These are phyloP conservation scores for Nakazawaea ishiwadae DNA, from an alignment of 805 yeast genomes.

Conservation along the genomic window DNA sequence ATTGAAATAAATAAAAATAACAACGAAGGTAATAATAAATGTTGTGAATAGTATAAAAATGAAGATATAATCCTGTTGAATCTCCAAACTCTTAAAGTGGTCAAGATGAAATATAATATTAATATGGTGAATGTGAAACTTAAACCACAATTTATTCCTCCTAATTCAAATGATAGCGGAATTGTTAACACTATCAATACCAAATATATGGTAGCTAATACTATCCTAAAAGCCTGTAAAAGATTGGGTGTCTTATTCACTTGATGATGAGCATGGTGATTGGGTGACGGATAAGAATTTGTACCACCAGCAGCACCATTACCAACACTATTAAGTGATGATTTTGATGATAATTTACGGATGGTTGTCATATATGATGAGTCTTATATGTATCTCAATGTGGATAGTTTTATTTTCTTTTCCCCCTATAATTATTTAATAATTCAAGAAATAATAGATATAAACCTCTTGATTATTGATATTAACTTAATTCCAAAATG, in stretches of 20 bases:
- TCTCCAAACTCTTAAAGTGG: slow-evolving; percentile 61
- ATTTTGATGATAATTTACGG: slow-evolving; percentile 6
- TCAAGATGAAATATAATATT: slow-evolving; percentile 62
- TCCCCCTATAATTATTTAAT: no score
- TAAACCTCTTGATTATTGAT: no score
- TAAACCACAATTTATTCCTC: slow-evolving; percentile 87
- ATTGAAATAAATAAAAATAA: slow-evolving; percentile 63
- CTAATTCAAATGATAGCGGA: slow-evolving; percentile 91
- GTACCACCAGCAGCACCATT: not conserved
- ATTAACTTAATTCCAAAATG: no score
- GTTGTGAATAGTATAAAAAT: slow-evolving; percentile 72
- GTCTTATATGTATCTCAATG: no score
- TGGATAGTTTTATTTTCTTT: no score
- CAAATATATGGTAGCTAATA: slow-evolving; percentile 58
- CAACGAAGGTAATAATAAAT: slow-evolving; percentile 75
- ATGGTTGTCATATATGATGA: slow-evolving; percentile 7
- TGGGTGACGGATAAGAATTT: not conserved
- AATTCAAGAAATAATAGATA: no score
- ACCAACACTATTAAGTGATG: slow-evolving; percentile 8
- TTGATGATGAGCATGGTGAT: not conserved
- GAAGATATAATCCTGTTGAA: slow-evolving; percentile 40
- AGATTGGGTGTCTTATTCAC: not conserved
- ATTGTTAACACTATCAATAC: slow-evolving; percentile 71
- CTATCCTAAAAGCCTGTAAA: slow-evolving; percentile 25
- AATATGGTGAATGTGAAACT: slow-evolving; percentile 75